Percentiles rank a stretch among this genome's conserved stretches.
Conservation (phyloP, 345 rosid genomes). For the Lenwebbia sp. region DNA sequence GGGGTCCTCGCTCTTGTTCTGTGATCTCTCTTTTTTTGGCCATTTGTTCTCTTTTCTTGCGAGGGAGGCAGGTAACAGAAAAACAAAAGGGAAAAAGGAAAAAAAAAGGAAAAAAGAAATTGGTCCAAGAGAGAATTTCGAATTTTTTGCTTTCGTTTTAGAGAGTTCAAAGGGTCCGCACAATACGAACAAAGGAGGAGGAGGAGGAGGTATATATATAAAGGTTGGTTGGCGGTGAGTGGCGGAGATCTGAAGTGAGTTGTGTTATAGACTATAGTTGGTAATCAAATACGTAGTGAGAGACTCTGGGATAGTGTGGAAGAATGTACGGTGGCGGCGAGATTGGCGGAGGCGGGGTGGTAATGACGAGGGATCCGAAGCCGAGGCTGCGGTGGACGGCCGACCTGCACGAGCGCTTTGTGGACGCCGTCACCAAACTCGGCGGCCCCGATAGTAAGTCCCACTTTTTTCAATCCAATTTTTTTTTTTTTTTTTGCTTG, state of each 20-base stretch:
- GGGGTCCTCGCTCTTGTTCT: background rate
- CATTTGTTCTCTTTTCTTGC: background rate
- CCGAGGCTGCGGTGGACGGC: conserved; percentile 70
- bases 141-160: background rate
- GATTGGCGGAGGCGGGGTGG: conserved; percentile 33
- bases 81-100: background rate
- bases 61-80: background rate
- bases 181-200: background rate
- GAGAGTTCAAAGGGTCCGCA: background rate
- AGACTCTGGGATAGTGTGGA: background rate
- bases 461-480: background rate
- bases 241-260: background rate
- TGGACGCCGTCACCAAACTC: conserved; percentile 58
- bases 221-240: background rate
- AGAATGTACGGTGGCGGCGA: conserved; percentile 3
- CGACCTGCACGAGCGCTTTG: conserved; percentile 58
- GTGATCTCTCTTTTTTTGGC: background rate
- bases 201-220: background rate
- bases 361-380: conserved; percentile 86
- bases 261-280: background rate
- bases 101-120: background rate
- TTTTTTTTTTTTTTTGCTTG: too few relatives aligned
- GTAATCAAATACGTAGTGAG: background rate
- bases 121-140: background rate
- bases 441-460: conserved; percentile 63